phyloP scores from a whole-genome alignment of 2,329 filamentous ascomycete species.

The Domatiomyces catenatus region DNA sequence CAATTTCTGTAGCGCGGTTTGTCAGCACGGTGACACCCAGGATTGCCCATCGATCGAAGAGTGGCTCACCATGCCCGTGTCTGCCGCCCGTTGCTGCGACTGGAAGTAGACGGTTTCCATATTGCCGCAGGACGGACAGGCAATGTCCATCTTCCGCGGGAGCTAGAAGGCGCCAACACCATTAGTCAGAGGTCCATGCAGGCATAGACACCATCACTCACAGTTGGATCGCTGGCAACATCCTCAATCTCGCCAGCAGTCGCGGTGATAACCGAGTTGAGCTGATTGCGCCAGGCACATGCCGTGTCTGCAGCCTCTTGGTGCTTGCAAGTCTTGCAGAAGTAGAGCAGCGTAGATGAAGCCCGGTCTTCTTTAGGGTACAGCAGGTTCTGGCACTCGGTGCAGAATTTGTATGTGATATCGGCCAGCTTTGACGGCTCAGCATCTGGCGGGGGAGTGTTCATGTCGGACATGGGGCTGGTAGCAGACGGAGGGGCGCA shows the following conservation, averaged over 20 bases:
- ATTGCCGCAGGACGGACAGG: conserved; percentile 71
- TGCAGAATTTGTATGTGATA: conserved; percentile 94
- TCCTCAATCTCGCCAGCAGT: conserved; percentile 96
- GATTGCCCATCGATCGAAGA: conserved; percentile 2
- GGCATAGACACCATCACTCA: conserved; percentile 59
- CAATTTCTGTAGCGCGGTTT: conserved; percentile 49
- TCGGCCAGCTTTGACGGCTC: conserved; percentile 31
- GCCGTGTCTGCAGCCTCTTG: conserved; percentile 72
- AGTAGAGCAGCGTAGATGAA: conserved; percentile 76
- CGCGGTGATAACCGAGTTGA: conserved; percentile 82
- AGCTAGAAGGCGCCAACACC: conserved; percentile 31
- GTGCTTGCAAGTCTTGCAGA: conserved; percentile 89
- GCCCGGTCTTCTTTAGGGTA: conserved; percentile 90
- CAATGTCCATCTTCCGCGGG: conserved; percentile 79
- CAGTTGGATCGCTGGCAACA: conserved; percentile 93
- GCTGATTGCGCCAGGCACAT: conserved; percentile 89
- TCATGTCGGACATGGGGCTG: conserved; percentile 19
- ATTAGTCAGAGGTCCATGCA: conserved; percentile 19
- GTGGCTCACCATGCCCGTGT: conserved; percentile 85
- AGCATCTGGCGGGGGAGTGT: conserved; percentile 27
- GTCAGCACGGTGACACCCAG: conserved; percentile 5
- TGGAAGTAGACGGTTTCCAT: conserved; percentile 96
- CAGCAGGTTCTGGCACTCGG: conserved; percentile 96
- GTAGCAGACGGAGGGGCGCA: too few species aligned
- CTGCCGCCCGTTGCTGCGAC: conserved; percentile 88